A percentile compares a stretch with the other conserved stretches of the same genome.
Evolutionary conservation across 257 asterid genomes (phyloP).

Genomic region (Solanum peruvianum): DNA sequence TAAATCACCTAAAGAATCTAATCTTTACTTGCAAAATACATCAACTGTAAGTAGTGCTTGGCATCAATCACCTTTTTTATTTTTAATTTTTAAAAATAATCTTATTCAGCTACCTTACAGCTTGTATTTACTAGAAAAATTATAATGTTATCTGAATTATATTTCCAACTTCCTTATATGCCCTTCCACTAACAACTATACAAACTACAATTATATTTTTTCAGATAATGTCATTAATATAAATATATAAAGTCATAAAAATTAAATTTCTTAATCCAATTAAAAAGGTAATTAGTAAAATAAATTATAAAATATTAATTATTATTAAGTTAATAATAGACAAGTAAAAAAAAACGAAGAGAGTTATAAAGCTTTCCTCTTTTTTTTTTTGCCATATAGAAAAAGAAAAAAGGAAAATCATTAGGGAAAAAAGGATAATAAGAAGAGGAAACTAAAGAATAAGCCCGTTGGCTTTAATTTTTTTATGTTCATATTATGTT

Average conservation of each 20-base stretch:
- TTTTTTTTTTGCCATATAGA: not conserved
- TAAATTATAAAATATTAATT: too few species aligned
- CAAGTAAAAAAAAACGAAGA: fast-evolving
- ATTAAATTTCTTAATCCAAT: not conserved
- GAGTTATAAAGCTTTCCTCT: not conserved
- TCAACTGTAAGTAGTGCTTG: slow-evolving; percentile 6
- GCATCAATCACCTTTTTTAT: not conserved
- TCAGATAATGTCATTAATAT: not conserved
- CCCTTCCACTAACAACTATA: not conserved
- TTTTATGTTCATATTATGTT: not conserved
- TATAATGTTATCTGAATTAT: not conserved
- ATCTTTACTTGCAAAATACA: slow-evolving; percentile 13
- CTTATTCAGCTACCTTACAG: not conserved
- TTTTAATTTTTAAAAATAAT: not conserved
- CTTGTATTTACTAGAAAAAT: not conserved
- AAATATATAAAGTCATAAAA: too few species aligned
- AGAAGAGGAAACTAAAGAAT: not conserved
- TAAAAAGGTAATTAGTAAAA: too few species aligned
- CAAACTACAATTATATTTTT: too few species aligned
- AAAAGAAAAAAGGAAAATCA: not conserved
- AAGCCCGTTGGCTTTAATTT: not conserved
- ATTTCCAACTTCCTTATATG: not conserved
- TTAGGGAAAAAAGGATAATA: not conserved
- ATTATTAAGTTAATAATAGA: too few species aligned
- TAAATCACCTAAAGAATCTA: slow-evolving; percentile 14